Conservation (phyloP, 1,139 yeast genomes). For the Candida albicans region DNA sequence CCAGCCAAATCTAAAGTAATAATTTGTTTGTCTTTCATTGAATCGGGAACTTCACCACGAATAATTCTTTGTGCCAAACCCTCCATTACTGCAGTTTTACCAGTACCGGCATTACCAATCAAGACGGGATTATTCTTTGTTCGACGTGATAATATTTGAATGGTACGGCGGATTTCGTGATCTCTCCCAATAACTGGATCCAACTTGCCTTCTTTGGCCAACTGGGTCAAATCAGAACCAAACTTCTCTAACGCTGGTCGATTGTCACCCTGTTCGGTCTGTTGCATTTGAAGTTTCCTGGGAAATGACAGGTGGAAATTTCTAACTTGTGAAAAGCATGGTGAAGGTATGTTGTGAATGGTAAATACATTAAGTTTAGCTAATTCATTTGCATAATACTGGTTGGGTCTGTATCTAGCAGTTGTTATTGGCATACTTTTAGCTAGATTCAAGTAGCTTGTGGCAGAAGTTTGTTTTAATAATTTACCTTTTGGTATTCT, state of each 20-base stretch:
- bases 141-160: conserved; percentile 86
- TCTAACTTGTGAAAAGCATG: conserved; percentile 5
- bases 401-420: conserved; percentile 1
- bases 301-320: conserved; percentile 22
- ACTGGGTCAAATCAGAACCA: conserved; percentile 83
- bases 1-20: conserved; percentile 86
- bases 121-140: conserved; percentile 93
- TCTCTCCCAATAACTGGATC: conserved; percentile 98
- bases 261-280: conserved; percentile 50
- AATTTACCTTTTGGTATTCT: conserved; percentile 9
- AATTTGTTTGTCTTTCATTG: conserved; percentile 81
- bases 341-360: not conserved
- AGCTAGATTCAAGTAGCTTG: not conserved
- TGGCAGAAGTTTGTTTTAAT: conserved; percentile 5
- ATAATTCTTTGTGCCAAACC: conserved; percentile 93
- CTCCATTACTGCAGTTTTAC: conserved; percentile 95
- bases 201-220: conserved; percentile 86
- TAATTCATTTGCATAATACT: not conserved
- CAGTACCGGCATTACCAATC: conserved; percentile 96
- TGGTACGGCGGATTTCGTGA: conserved; percentile 89
- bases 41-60: conserved; percentile 91
- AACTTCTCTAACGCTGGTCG: conserved; percentile 80
- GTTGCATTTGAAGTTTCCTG: conserved; percentile 36
- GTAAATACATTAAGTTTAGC: not conserved
- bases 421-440: conserved; percentile 6